Evolutionary conservation across 176 grass and related monocot species (phyloP).

Genomic region (maize (Zea mays)): DNA sequence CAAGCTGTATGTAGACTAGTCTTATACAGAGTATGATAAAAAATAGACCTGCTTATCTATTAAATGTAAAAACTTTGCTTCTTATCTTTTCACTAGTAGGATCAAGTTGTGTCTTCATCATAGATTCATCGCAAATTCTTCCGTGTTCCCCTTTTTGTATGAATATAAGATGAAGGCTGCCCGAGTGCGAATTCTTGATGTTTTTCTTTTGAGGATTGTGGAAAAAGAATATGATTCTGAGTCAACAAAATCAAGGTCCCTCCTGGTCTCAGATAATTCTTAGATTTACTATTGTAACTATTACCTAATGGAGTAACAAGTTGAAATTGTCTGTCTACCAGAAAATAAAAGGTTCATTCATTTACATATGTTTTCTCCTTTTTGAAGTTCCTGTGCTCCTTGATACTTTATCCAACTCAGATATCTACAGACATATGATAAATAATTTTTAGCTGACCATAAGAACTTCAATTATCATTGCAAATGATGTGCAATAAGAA

Average conservation of each 20-base stretch:
- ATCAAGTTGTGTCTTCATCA: background rate
- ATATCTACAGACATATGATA: background rate
- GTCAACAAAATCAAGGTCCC: background rate
- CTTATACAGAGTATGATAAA: background rate
- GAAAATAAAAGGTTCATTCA: background rate
- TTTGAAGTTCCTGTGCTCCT: background rate
- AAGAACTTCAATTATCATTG: background rate
- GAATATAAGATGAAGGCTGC: conserved; percentile 3
- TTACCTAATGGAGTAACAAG: background rate
- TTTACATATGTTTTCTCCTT: background rate
- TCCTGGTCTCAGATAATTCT: background rate
- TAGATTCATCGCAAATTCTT: conserved; percentile 6
- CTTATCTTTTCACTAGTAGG: background rate
- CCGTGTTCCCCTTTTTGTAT: background rate
- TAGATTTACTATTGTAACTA: conserved; percentile 1
- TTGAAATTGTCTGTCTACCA: background rate
- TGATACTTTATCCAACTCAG: conserved; percentile 15
- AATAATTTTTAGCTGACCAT: background rate
- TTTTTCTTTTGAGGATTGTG: conserved; percentile 7
- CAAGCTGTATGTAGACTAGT: background rate
- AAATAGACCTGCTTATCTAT: conserved; percentile 1
- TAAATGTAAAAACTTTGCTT: background rate
- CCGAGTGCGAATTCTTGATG: background rate
- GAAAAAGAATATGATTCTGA: background rate
- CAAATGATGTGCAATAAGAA: background rate